Evolutionary conservation across 2,329 filamentous ascomycete species (phyloP), one percentile per base, ranked within the genome.

Genomic region (Cercospora sesami): DNA sequence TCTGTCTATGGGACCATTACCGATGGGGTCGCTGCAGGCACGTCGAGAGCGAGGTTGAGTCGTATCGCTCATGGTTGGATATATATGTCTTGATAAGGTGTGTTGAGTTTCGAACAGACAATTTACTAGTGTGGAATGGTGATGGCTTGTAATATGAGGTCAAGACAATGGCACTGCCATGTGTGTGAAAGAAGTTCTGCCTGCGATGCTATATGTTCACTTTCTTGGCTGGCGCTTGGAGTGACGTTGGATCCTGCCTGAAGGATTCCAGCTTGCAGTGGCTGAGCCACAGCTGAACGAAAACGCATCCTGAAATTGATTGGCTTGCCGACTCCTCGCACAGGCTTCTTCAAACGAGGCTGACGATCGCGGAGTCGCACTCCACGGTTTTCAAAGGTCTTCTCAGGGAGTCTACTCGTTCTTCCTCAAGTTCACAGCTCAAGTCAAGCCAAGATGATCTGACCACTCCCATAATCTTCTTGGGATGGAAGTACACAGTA

Each of bases 401-500:
- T 36, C 33, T 36, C 33, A 36, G 33, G 33, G 30, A 12, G 30
- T 31, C 30, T 12, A 31, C 33, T 36, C 33, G 2, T 36, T 26
- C 48, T 55, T 16, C 7, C 16, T 26, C 2, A 3, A 28, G 18
- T 28, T 9, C 14, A n/a, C 8, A 30, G n/a, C 14, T 64, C 58
- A 68, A 5, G 18, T 28, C 45, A 51, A 39, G 8, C 48, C 62
- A 21, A 68, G 23, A 18, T 39, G 57, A 9, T 65, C 62, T 18
- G 42, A 48, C 66, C 62, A 68, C 16, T 26, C 31, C 67, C 64
- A 71, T 12, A 71, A 33, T 12, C 64, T 55, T 7, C 64, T 48
- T 3, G 71, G 69, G 23, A 69, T 61, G n/a, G 55, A 42, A 16
- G 69, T 72, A 60, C 71, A 72, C 6, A 65, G 26, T 4, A 72